Evolutionary conservation across 176 grass and related monocot species (phyloP), one percentile per base, ranked within the genome.

Genomic region (Zoysia japonica): DNA sequence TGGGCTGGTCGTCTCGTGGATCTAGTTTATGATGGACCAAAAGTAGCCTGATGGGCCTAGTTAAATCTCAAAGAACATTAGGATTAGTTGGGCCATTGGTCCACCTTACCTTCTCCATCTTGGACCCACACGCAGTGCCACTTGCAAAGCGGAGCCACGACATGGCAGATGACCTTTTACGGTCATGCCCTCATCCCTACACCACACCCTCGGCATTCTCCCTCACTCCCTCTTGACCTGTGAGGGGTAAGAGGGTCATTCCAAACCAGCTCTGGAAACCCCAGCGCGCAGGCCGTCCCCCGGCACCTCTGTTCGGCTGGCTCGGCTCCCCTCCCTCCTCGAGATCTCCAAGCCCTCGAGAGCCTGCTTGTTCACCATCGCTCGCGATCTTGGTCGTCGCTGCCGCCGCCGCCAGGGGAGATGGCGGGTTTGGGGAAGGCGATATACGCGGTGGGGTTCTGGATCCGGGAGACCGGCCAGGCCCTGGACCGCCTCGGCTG

Each of bases 381-480:
- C 66, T n/a, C 86, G 69, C 75, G 70, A 64, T 41, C 46, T 55
- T 12, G 13, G 55, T 16, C 53, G 45, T 44, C 70, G 12, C 49
- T 20, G 60, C 67, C 67, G 19, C 47, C 57, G 59, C 79, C 67
- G 13, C 46, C 73, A 9, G 10, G 61, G 59, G 88, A 82, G 77
- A 89, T 92, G 91, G 82, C 87, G 61, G 89, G 88, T 59, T 51
- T 96, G 63, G 90, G 93, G 57, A 97, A 94, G 79, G 89, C 91
- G 74, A 83, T 97, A 78, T 97, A 97, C 87, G 75, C 94, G 71
- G 89, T 97, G 47, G 94, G 94, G 59, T 94, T 97, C 87, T 97
- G 94, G 94, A 92, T 97, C 85, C 88, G 91, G 82, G 94, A 94
- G 85, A 94, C 94, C 64, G 94, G 94, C 64, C 94, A 94, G 75